Evolutionary conservation across 1,284 basidiomycete genomes (phyloP), one percentile per base, ranked within the genome.

Genomic region (Coniferiporia weirii): DNA sequence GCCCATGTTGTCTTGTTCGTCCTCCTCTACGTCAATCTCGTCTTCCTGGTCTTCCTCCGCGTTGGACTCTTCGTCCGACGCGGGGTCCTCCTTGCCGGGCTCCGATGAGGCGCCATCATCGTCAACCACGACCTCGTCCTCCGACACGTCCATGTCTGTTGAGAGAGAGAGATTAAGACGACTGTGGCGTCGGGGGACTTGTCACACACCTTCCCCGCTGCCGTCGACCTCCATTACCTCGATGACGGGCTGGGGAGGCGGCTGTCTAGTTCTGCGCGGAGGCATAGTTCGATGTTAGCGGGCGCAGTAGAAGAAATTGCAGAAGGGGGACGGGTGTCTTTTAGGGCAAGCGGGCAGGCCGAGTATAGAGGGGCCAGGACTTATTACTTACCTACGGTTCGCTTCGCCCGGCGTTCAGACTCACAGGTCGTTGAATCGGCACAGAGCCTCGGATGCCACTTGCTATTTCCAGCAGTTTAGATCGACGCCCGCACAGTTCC

Each of bases 11-110:
- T 68, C 74, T 35, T 74, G 72, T 2, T 64, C 61, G 10, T 45
- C 61, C 17, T 45, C 61, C 17, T 65, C 71, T 57, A 64, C 69
- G 43, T 71, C 70, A 55, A 66, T 71, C 49, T 67, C 71, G 63
- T 66, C 70, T 46, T 72, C 70, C 1, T 60, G 69, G 3, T 69
- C 66, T 2, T 71, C 72, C 12, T 69, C 75, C 32, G 73, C 72
- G 1, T 69, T 71, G 2, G 68, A 71, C 53, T 64, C 72, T 50
- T 64, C 61, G 2, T 69, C 70, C 6, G 71, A 73, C 12, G 68
- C 73, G 59, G 66, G 66, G 9, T 72, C 72, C 10, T 66, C 70
- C 40, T 73, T 70, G 61, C 61, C 65, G 1, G 38, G 40, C 19
- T 61, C 56, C 22, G 51, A 54, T 6, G 53, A 60, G 45, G 36